These are phyloP conservation scores for Lagenaria siceraria DNA, from an alignment of 306 rosid genomes.

Conservation along the genomic window DNA sequence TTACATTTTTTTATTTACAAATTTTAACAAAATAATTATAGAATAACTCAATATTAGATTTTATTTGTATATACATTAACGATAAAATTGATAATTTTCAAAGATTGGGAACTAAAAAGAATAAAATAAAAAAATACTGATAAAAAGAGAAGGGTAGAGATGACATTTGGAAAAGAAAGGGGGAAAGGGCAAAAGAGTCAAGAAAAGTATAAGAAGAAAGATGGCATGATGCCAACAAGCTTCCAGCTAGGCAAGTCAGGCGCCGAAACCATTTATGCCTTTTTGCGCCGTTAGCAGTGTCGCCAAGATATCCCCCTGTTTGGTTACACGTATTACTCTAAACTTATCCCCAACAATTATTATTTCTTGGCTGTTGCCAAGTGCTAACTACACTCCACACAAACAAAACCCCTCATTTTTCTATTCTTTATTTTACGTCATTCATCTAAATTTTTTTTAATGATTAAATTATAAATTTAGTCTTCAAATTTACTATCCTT, in stretches of 20 bases:
- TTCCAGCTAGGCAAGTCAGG: slow-evolving; percentile 12
- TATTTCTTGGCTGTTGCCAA: neutral
- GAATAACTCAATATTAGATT: too few species aligned
- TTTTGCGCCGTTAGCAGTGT: slow-evolving; percentile 4
- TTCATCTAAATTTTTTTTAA: too few species aligned
- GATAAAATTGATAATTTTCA: too few species aligned
- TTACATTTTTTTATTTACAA: too few species aligned
- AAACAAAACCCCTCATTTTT: neutral
- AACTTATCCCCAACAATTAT: neutral
- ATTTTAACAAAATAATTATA: too few species aligned
- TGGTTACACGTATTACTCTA: neutral
- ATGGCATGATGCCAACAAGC: slow-evolving; percentile 8
- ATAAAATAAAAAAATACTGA: too few species aligned
- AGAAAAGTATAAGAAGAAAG: slow-evolving; percentile 13
- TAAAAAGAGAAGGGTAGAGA: neutral
- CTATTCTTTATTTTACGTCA: neutral
- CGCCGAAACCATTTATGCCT: slow-evolving; percentile 12
- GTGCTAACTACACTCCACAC: neutral
- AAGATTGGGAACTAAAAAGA: too few species aligned
- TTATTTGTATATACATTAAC: too few species aligned
- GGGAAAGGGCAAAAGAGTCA: slow-evolving; percentile 16
- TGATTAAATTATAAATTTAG: too few species aligned
- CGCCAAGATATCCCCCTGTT: neutral
- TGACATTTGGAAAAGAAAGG: neutral
- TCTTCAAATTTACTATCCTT: too few species aligned